Base-by-base conservation (phyloP, 176 grass and related monocot species). In the Puya raimondii region DNA sequence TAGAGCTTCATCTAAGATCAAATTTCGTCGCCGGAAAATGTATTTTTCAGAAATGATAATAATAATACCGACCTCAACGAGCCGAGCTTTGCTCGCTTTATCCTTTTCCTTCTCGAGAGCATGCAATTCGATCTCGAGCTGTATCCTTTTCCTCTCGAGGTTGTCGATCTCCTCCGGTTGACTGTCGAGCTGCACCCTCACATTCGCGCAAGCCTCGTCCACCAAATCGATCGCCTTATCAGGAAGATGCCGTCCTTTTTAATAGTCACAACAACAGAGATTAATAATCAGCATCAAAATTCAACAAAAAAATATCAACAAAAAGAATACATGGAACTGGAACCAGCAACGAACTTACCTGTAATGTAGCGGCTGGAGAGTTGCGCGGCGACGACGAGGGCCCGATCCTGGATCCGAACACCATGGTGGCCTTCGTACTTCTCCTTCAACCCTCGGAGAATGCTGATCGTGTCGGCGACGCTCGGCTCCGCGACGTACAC, bases 41-140 rank as follows among this genome's bases (percentile, higher is more conserved):
- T 42, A 42, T 7, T 5, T 42, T 33, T 42, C 33, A 7, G 33
- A 42, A 42, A 42, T 42, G 6, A 42, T 7, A 42, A 42, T 7
- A 42, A 42, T 42, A 42, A 42, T 42, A 6, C 16, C 73, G 8
- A 94, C 86, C 81, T 96, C 84, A 11, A 90, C 59, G 3, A 96
- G 73, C 49, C 91, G 78, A 9, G 65, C 64, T 68, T 85, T 95
- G 76, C 83, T 90, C 48, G 87, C 91, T 67, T 90, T 95, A 65
- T 95, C 91, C 65, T 95, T 95, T 73, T 95, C 91, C 65, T 90
- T 95, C 81, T 95, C 91, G 21, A 95, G 81, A 0, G 87, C 84
- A 75, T 90, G 87, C 13, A 80, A 75, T 77, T 95, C 91, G 0
- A 95, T 83, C 63, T 94, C 91, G 8, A 94, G 74, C 69, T 94